Percentiles rank a stretch among this genome's conserved stretches.
Conservation (phyloP, 2,329 filamentous ascomycete genomes). For the Onygena corvina region DNA sequence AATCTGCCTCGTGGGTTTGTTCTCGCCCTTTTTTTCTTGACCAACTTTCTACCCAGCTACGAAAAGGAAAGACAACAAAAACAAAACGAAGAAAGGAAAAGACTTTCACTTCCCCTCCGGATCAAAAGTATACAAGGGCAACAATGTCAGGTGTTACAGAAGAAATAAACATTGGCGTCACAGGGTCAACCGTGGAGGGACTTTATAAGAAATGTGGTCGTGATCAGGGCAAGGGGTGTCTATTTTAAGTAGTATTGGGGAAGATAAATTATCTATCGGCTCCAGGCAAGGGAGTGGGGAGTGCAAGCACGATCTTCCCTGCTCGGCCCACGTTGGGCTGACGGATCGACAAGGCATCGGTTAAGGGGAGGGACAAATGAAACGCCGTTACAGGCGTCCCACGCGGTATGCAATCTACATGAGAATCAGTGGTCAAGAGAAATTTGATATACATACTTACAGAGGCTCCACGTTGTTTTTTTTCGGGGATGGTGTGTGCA, state of each 20-base stretch:
- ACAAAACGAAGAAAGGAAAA: background rate
- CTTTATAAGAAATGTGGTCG: background rate
- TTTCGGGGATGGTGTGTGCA: background rate
- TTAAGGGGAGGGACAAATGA: background rate
- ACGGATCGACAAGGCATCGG: background rate
- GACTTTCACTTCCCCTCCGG: background rate
- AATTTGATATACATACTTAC: background rate
- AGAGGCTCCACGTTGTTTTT: background rate
- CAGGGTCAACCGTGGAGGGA: background rate
- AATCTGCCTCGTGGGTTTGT: background rate
- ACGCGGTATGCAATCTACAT: background rate
- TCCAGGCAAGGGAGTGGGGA: background rate
- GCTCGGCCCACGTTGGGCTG: background rate
- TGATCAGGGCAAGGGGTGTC: constrained; percentile 1
- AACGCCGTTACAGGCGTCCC: background rate
- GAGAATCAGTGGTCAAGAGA: background rate
- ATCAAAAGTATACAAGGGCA: background rate
- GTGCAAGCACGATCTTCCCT: background rate
- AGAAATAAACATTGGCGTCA: constrained; percentile 5
- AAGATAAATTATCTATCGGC: background rate
- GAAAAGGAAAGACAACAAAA: too few relatives aligned
- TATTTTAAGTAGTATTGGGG: constrained; percentile 4
- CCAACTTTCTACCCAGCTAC: background rate
- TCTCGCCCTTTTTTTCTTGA: background rate
- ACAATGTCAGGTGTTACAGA: constrained; percentile 6